Base-by-base conservation (phyloP, 306 rosid genomes). In the Prunus salicina region DNA sequence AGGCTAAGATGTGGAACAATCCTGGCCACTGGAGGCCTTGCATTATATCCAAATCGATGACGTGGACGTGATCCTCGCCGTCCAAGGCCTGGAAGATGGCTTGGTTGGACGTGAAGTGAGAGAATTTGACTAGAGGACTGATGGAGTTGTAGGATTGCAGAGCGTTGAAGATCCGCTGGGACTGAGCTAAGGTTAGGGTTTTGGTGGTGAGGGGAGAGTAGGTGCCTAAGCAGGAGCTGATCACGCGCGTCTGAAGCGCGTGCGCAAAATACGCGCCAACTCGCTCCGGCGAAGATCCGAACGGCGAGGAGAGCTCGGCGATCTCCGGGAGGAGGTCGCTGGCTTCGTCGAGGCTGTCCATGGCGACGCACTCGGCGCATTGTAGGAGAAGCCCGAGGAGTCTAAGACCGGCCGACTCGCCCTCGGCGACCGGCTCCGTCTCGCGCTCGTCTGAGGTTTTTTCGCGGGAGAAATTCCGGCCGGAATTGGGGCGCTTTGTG, bases 21-120 rank as follows among this genome's bases (percentile, higher is more conserved):
- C 97, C 99, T 22, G 99, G 99, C 99, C 99, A 95, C 78, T 95
- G 99, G 19, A 92, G 99, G 4, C 99, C 99, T 32, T 95, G 99
- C 99, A 95, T 95, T 87, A 95, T 90, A 71, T 95, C 99, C 12
- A 95, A 82, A 24, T 95, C 99, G 82, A 95, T 92, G 75, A 95
- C 87, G 89, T 95, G 99, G 85, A 95, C 81, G 65, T 92, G 89
- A 79, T 95, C 99, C 64, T 92, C 97, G 61, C 99, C 99, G 61
- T 95, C 96, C 32, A 95, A 46, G 0, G 97, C 99, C 47, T 95
- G 97, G 87, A 90, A 95, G 62, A 95, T 95, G 2, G 97, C 99
- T 46, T 95, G 99, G 79, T 95, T 95, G 13, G 99, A 97, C 2
- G 99, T 95, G 97, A 90, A 95, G 86, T 95, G 99, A 0, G 99